Evolutionary conservation across 148 eudicot species (phyloP), one percentile per base, ranked within the genome.

Genomic region (Rheum nobile): DNA sequence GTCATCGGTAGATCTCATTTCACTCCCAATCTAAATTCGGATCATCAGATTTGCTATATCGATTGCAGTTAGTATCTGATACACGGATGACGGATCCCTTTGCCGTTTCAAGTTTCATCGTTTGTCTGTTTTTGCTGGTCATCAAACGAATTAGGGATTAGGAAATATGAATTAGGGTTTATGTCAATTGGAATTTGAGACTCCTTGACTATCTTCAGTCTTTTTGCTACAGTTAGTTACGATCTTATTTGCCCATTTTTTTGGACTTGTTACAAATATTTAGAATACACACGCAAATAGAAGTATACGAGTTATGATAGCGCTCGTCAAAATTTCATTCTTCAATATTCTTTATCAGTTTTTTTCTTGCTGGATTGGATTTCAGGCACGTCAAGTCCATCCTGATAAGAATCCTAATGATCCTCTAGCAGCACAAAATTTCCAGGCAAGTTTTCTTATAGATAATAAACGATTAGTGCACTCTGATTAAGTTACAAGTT

Each of bases 391-490:
- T 6, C 92, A 91, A 76, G 98, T 94, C 77, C 98, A 94, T 78
- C 98, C 98, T 4, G 98, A 94, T 80, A 94, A 87, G 83, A 94
- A 91, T 81, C 97, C 93, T 7, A 85, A 91, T 77, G 93, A 94
- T 79, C 98, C 98, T 80, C 85, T 79, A 57, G 97, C 98, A 43
- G 97, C 97, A 72, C 91, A 94, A 57, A 91, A 94, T 77, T 94
- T 94, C 79, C 98, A 94, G 96, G 98, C 80, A 83, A 78, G 86
- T 75, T 32, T 77, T 3, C 48, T 42, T 75, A 13, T 29, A 5
- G 35, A 41, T 28, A n/a, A n/a, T 31, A 14, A 47, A 29, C 16
- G 6, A 13, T 19, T 31, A n/a, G 13, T 46, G 75, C 39, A 50
- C 39, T 37, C 47, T 70, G 47, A 0, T 19, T 70, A 38, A 69